A percentile compares a stretch with the other conserved stretches of the same genome.
Conservation (phyloP, 176 grass and related monocot species). For the Avena insularis region DNA sequence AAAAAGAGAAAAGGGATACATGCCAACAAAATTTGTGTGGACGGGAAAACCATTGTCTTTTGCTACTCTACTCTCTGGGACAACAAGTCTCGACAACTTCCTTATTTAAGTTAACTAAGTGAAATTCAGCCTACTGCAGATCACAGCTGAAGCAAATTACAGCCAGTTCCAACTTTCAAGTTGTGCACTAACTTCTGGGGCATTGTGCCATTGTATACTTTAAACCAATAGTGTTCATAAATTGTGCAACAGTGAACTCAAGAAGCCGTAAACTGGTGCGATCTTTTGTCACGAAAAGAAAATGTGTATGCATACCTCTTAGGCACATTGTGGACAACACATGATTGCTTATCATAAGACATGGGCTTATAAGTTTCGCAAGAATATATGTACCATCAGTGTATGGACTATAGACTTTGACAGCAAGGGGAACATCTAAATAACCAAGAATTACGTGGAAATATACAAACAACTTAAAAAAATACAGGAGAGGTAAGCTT, state of each 20-base stretch:
- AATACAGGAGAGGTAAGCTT: background rate
- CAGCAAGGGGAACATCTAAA: conserved; percentile 16
- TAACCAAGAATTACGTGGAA: background rate
- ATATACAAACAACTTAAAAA: conserved; percentile 2
- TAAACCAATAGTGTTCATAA: background rate
- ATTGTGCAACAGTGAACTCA: background rate
- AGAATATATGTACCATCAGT: background rate
- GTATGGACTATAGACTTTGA: background rate
- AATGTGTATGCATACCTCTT: conserved; percentile 29
- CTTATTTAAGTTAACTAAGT: background rate
- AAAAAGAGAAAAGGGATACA: conserved; percentile 22
- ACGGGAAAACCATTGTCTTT: background rate
- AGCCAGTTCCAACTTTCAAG: conserved; percentile 9
- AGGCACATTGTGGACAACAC: conserved; percentile 22
- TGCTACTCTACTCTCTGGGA: background rate
- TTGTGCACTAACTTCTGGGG: conserved; percentile 11
- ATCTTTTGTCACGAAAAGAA: conserved; percentile 1
- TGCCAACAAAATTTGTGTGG: background rate
- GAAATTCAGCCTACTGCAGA: conserved; percentile 1
- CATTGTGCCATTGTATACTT: background rate
- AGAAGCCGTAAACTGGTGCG: background rate
- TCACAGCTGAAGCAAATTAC: conserved; percentile 28
- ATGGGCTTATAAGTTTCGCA: background rate
- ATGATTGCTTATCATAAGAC: background rate
- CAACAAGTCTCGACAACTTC: background rate